Evolutionary conservation across 176 grass and related monocot genomes (phyloP).

Genomic region (Musa itinerans): DNA sequence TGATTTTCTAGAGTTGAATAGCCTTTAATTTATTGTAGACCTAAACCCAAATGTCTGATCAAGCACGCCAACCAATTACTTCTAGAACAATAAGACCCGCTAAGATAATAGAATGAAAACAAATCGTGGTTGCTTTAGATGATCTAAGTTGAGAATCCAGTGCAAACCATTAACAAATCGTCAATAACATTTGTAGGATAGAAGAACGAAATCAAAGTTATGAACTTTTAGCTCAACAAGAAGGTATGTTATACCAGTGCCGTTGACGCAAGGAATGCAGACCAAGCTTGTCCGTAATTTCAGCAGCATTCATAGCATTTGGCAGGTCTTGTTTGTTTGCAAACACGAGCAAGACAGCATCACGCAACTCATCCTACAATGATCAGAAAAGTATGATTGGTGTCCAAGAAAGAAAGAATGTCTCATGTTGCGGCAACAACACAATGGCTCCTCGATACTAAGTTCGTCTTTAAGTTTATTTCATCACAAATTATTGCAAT

Average conservation of each 20-base stretch:
- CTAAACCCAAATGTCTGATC: no score
- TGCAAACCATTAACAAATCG: background rate
- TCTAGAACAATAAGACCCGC: no score
- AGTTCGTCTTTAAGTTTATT: no score
- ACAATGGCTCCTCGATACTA: no score
- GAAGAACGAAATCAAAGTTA: background rate
- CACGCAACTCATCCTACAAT: background rate
- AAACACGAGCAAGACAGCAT: background rate
- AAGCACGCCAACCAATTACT: no score
- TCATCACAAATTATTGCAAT: no score
- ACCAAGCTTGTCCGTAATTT: constrained; percentile 4
- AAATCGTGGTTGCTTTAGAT: background rate
- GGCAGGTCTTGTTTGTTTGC: constrained; percentile 5
- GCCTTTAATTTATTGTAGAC: no score
- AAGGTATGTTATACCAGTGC: background rate
- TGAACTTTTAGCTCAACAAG: background rate
- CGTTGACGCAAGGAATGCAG: constrained; percentile 1
- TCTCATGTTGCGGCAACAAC: no score
- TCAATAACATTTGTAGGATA: background rate
- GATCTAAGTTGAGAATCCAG: background rate
- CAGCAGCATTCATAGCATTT: constrained; percentile 14
- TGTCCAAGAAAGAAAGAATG: background rate
- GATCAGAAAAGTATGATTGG: background rate
- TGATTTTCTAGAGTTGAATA: no score
- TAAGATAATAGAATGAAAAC: no score